Evolutionary conservation across 108 stramenopile species (phyloP), one percentile per base, ranked within the genome.

Genomic region (Cyclotella distinguenda): DNA sequence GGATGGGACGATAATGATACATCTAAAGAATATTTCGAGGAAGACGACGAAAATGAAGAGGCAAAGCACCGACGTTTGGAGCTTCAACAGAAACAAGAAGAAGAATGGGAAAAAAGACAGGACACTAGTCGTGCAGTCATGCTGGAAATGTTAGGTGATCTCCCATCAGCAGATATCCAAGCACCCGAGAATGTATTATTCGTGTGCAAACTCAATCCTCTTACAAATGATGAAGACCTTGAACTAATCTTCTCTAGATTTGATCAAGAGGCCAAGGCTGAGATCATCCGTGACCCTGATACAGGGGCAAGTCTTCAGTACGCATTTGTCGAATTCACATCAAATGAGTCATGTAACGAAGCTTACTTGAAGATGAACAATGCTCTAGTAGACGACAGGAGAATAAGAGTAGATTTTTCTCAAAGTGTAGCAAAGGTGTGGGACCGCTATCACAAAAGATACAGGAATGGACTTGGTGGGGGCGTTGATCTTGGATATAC

Each of bases 351-450:
- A 36, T 96, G 95, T 50, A 84, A 82, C 22, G 95, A 98, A 68
- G 99, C 99, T 2, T 99, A 95, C 80, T 91, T 97, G 56, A 98
- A 98, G 86, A 99, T 99, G 99, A 98, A 99, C 74, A 98, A 99
- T 82, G 97, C 94, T 3, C 73, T 99, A 15, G 89, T 99, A 11
- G 99, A 99, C 66, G 97, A 99, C 64, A 82, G 98, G 32, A 77
- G 99, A 39, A 99, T 99, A 43, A 81, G 89, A 49, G 99, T 99
- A 30, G 98, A 98, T 61, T 99, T 99, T 59, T 90, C 89, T 46
- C 99, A 99, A 66, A 94, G 92, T 57, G 98, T 99, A 6, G 81
- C 95, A 15, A 97, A 98, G 69, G 71, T 96, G 6, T 99, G 99
- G 99, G 85, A 89, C 61, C 64, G 80, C 18, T 90, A 87, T 56